phyloP scores from a whole-genome alignment of 1,284 basidiomycete species.

The Omphalotus olearius region DNA sequence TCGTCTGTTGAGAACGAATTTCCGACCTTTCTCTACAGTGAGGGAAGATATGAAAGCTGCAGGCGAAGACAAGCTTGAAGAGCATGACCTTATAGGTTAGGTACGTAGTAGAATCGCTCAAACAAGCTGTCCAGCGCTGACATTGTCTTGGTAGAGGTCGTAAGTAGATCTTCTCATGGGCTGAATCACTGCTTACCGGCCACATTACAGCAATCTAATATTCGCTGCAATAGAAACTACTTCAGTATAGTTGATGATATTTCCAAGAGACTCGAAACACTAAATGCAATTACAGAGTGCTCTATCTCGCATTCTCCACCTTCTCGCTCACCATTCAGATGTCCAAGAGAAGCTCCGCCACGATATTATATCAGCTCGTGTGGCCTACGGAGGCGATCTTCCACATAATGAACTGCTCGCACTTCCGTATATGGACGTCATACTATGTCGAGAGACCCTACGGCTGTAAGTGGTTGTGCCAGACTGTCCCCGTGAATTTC shows the following conservation, averaged over 20 bases:
- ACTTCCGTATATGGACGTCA: slow-evolving; percentile 32
- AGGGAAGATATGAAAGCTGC: slow-evolving; percentile 27
- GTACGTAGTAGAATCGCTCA: background rate
- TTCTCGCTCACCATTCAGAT: slow-evolving; percentile 24
- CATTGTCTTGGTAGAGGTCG: slow-evolving; percentile 9
- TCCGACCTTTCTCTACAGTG: slow-evolving; percentile 19
- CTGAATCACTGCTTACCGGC: background rate
- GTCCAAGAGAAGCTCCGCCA: slow-evolving; percentile 21
- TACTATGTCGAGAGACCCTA: slow-evolving; percentile 30
- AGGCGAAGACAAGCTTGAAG: slow-evolving; percentile 27
- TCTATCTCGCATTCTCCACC: slow-evolving; percentile 31
- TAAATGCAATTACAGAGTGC: slow-evolving; percentile 15
- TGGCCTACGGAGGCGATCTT: slow-evolving; percentile 13
- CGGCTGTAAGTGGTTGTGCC: slow-evolving; percentile 21
- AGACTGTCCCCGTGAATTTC: slow-evolving; percentile 21
- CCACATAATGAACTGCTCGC: slow-evolving; percentile 26
- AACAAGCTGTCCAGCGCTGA: background rate
- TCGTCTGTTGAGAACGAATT: background rate
- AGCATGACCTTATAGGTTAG: slow-evolving; percentile 29
- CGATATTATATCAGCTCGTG: slow-evolving; percentile 19
- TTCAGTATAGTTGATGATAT: slow-evolving; percentile 9
- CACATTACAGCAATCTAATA: slow-evolving; percentile 21
- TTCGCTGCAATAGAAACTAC: slow-evolving; percentile 29
- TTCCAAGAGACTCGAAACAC: slow-evolving; percentile 8
- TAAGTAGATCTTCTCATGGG: slow-evolving; percentile 1